Evolutionary conservation across 2,329 filamentous ascomycete species (phyloP).

Genomic region (Grosmannia huntii): DNA sequence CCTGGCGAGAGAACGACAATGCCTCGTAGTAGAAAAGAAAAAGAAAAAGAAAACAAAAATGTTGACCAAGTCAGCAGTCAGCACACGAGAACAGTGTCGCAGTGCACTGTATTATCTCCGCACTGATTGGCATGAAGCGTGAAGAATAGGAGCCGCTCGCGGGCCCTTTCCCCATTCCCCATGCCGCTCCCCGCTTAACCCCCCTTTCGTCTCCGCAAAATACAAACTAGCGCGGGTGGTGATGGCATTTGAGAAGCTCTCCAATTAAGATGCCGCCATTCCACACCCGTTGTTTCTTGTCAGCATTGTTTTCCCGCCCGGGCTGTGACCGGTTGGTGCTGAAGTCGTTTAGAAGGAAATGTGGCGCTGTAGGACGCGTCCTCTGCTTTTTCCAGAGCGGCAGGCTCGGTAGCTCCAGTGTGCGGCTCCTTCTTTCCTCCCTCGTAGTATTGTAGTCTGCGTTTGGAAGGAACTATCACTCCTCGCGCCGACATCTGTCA

Average conservation of each 20-base stretch:
- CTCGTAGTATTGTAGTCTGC: too few species aligned
- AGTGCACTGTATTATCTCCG: neutral
- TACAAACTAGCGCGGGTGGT: neutral
- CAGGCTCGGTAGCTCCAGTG: neutral
- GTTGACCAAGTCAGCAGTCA: neutral
- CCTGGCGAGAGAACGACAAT: neutral
- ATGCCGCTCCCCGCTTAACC: neutral
- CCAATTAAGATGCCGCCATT: neutral
- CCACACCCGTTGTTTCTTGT: neutral
- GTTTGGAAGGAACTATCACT: too few species aligned
- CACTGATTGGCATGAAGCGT: neutral
- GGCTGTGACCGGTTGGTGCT: neutral
- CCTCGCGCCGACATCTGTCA: too few species aligned
- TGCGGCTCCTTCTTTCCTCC: too few species aligned
- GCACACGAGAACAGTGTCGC: neutral
- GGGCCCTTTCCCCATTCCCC: neutral
- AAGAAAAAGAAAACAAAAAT: too few species aligned
- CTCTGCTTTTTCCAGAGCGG: too few species aligned
- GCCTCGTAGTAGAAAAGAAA: too few species aligned
- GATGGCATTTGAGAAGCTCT: neutral
- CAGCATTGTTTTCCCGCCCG: neutral
- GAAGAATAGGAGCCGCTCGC: neutral
- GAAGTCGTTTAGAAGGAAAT: neutral
- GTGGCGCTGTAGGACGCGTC: too few species aligned
- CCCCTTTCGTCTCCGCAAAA: neutral